Conservation (phyloP, 305 asterid genomes). For the Fraxinus latifolia region DNA sequence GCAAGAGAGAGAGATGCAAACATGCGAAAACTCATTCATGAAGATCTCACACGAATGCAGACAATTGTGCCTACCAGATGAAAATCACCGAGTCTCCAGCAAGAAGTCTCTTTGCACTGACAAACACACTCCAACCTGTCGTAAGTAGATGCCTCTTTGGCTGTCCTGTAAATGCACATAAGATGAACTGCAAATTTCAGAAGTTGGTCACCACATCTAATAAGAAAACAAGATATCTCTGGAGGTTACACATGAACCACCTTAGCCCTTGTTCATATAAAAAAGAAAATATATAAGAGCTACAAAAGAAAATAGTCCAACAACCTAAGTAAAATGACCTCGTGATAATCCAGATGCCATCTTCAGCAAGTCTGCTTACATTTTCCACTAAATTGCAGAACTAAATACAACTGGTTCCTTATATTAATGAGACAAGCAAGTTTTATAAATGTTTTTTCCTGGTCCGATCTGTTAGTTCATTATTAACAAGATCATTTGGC, state of each 20-base stretch:
- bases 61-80: conserved; percentile 63
- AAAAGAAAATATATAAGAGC: neutral
- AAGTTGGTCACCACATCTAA: neutral
- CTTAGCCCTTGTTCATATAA: neutral
- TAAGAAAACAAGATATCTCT: neutral
- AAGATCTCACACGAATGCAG: conserved; percentile 4
- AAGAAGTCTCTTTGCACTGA: conserved; percentile 87
- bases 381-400: neutral
- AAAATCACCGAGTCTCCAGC: conserved; percentile 95
- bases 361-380: neutral
- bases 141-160: conserved; percentile 97
- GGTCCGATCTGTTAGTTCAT: neutral
- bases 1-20: neutral
- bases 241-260: neutral
- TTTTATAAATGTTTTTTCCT: neutral
- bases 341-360: neutral
- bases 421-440: neutral
- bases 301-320: neutral
- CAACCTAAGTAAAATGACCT: neutral
- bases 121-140: conserved; percentile 96
- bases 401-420: neutral
- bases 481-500: neutral
- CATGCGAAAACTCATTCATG: neutral
- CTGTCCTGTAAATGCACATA: conserved; percentile 60
- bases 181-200: conserved; percentile 16